Percentiles rank a stretch among this genome's conserved stretches.
phyloP scores from a whole-genome alignment of 2,329 filamentous ascomycete genomes.

The Fusarium virguliforme region DNA sequence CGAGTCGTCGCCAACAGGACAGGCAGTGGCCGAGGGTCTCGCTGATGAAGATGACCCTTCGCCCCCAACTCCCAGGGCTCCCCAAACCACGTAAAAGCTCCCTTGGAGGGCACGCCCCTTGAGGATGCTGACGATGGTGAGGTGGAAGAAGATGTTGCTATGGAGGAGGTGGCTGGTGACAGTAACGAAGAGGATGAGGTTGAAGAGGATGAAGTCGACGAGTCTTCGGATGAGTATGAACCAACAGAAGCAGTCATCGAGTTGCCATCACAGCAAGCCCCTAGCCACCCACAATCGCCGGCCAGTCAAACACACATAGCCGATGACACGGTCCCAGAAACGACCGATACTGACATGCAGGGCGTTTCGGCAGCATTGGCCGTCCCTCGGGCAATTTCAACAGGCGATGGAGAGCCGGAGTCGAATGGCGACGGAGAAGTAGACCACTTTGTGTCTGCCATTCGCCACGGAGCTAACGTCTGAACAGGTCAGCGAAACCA shows the following conservation, averaged over 20 bases:
- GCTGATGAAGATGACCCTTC: conserved; percentile 1
- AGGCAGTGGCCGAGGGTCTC: background rate
- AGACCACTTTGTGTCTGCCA: conserved; percentile 54
- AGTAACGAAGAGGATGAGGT: conserved; percentile 49
- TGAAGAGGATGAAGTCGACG: conserved; percentile 41
- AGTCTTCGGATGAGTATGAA: conserved; percentile 69
- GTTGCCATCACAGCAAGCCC: conserved; percentile 29
- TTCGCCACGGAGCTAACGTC: conserved; percentile 40
- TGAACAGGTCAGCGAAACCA: conserved; percentile 39
- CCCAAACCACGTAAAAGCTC: background rate
- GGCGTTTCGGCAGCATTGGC: conserved; percentile 44
- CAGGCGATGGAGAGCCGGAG: conserved; percentile 46
- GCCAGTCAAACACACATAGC: conserved; percentile 34
- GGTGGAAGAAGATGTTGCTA: conserved; percentile 43
- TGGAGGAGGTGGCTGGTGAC: conserved; percentile 45
- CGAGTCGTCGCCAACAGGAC: background rate
- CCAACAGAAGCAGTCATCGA: conserved; percentile 63
- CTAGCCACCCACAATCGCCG: conserved; percentile 17
- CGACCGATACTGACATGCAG: conserved; percentile 51
- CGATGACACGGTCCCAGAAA: conserved; percentile 45
- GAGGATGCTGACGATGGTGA: conserved; percentile 23
- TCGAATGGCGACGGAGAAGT: conserved; percentile 61
- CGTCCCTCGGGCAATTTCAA: conserved; percentile 54
- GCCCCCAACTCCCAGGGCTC: conserved; percentile 2
- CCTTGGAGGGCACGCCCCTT: background rate